These are phyloP conservation scores for Phytophthora syringae DNA, from an alignment of 352 stramenopile genomes.

Conservation along the genomic window DNA sequence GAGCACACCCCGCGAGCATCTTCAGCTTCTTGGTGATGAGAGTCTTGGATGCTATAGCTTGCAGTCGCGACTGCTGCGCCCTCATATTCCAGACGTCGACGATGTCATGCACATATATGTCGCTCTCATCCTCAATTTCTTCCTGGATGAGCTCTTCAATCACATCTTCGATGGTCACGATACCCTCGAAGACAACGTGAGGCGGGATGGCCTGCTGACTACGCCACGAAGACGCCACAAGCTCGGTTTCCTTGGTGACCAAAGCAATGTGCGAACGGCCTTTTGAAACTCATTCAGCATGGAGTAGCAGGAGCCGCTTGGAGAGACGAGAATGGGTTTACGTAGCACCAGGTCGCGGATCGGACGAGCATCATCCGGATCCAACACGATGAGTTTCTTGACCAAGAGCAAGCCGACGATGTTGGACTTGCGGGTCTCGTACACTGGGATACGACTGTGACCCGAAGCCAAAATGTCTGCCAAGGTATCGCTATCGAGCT, in stretches of 20 bases:
- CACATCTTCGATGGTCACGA: constrained; percentile 93
- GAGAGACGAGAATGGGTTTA: constrained; percentile 83
- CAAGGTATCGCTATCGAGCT: constrained; percentile 78
- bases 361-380: constrained; percentile 76
- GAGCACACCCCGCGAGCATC: constrained; percentile 56
- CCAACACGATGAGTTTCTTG: constrained; percentile 90
- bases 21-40: constrained; percentile 67
- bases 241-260: constrained; percentile 61
- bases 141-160: constrained; percentile 92
- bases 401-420: constrained; percentile 90
- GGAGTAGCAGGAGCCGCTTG: constrained; percentile 84
- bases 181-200: constrained; percentile 74
- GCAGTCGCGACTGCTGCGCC: constrained; percentile 39
- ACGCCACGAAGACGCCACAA: constrained; percentile 66
- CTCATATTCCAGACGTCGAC: constrained; percentile 65
- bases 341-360: constrained; percentile 72
- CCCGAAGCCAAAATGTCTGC: constrained; percentile 86
- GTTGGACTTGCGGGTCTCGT: constrained; percentile 65
- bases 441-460: constrained; percentile 92
- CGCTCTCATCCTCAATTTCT: constrained; percentile 92
- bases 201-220: constrained; percentile 44
- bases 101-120: constrained; percentile 68
- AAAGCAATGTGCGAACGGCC: constrained; percentile 86
- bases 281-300: constrained; percentile 94
- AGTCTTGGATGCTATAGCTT: constrained; percentile 38